Evolutionary conservation across 1,284 basidiomycete genomes (phyloP), one percentile per base, ranked within the genome.

Genomic region (Kalmanozyma brasiliensis): DNA sequence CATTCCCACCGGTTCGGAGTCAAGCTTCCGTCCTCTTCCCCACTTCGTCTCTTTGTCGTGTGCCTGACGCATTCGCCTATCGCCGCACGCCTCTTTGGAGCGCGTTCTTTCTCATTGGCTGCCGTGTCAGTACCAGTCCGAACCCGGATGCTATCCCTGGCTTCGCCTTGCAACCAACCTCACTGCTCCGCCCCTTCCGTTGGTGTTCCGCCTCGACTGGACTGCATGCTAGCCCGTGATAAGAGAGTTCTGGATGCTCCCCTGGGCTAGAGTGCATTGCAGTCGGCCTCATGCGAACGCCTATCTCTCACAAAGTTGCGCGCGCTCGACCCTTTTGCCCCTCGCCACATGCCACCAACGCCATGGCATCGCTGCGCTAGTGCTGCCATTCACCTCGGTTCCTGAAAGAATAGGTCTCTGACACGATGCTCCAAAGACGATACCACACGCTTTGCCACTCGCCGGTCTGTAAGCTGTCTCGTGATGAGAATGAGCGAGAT

Each of bases 1-100:
- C 26, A 29, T 61, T 61, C 46, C 51, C 58, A 61, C 45, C 51
- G 58, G 49, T 61, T 53, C 58, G 51, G 51, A 45, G 40, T 20
- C 35, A 22, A 11, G 6, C 38, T 37, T 33, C 56, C 48, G 56
- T 38, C 16, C 38, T 14, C 41, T 38, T 19, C 42, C 29, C 42
- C 43, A 33, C 17, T 41, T 33, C 40, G 13, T 2, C 11, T 35
- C 40, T 30, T 5, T 40, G 23, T 10, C 11, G 5, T 13, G 13
- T 33, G 26, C 26, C 26, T 29, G 26, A 29, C 6, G 26, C 26
- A 17, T 13, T 17, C 26, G 30, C 43, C 56, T 46, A 51, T 59
- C 49, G 38, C 26, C 33, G 24, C n/a, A n/a, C n/a, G n/a, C 29
- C 36, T 10, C 2, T 19, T 24, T 17, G n/a, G n/a, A n/a, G n/a